Conservation (phyloP, 2,329 filamentous ascomycete genomes). For the Diaporthe sp. region DNA sequence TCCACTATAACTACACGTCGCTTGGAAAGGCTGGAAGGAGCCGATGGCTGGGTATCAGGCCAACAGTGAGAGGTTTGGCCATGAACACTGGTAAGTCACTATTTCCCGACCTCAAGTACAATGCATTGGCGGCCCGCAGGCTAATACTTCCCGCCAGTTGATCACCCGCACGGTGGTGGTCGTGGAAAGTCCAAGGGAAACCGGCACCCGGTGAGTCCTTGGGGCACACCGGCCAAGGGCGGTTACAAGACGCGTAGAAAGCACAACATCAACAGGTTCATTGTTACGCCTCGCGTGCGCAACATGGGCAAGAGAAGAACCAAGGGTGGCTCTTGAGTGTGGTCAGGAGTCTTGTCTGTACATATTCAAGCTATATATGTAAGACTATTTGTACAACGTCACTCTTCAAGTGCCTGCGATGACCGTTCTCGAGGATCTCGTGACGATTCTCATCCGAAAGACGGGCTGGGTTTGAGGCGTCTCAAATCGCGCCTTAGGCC, state of each 20-base stretch:
- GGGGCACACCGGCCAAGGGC: slow-evolving; percentile 91
- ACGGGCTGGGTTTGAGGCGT: neutral
- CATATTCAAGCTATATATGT: slow-evolving; percentile 43
- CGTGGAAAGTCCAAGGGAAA: slow-evolving; percentile 99
- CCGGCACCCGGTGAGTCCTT: slow-evolving; percentile 92
- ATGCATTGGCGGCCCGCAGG: neutral
- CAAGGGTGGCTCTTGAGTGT: slow-evolving; percentile 55
- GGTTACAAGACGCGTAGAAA: slow-evolving; percentile 93
- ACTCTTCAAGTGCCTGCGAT: neutral
- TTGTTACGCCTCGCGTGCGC: slow-evolving; percentile 84
- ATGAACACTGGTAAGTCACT: slow-evolving; percentile 88
- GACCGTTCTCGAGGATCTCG: neutral
- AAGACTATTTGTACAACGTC: slow-evolving; percentile 23
- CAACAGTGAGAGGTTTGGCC: slow-evolving; percentile 95
- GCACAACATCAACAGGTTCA: slow-evolving; percentile 91
- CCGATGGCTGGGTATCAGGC: slow-evolving; percentile 93
- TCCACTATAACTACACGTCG: slow-evolving; percentile 89
- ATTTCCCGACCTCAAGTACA: neutral
- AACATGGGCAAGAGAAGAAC: slow-evolving; percentile 91
- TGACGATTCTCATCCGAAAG: neutral
- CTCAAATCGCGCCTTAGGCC: neutral
- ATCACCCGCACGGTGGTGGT: slow-evolving; percentile 99
- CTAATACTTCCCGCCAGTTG: slow-evolving; percentile 64
- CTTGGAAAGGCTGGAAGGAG: slow-evolving; percentile 95
- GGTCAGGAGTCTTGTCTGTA: slow-evolving; percentile 44